A percentile compares a stretch with the other conserved stretches of the same genome.
Conservation (phyloP, 345 rosid genomes). For the Corymbia maculata region DNA sequence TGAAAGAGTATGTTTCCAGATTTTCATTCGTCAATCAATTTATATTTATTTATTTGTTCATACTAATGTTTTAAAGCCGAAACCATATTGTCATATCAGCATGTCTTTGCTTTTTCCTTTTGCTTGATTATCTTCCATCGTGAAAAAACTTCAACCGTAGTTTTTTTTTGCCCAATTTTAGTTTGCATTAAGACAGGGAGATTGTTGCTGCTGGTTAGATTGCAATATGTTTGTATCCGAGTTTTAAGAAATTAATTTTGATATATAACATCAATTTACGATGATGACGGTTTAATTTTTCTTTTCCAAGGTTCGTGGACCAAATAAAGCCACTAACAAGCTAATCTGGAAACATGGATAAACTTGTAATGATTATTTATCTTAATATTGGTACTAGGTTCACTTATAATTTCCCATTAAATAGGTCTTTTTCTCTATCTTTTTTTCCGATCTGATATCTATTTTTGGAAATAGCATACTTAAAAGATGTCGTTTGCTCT, state of each 20-base stretch:
- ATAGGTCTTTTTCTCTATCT: too few relatives aligned
- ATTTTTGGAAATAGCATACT: too few relatives aligned
- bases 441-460: too few relatives aligned
- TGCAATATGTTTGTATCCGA: background rate
- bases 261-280: background rate
- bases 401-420: too few relatives aligned
- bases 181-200: background rate
- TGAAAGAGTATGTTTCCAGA: conserved; percentile 1
- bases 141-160: background rate
- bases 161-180: background rate
- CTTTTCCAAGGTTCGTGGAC: background rate
- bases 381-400: too few relatives aligned
- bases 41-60: background rate
- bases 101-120: background rate
- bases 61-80: background rate
- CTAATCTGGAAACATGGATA: too few relatives aligned
- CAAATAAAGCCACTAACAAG: background rate
- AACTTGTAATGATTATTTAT: too few relatives aligned
- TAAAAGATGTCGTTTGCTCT: too few relatives aligned
- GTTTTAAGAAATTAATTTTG: background rate
- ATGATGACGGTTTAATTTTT: background rate
- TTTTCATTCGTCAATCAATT: background rate
- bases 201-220: background rate
- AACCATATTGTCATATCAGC: background rate
- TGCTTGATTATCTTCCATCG: background rate